These are phyloP conservation scores for Phalaenopsis aphrodite DNA, from an alignment of 106 monocot genomes.

Conservation along the genomic window DNA sequence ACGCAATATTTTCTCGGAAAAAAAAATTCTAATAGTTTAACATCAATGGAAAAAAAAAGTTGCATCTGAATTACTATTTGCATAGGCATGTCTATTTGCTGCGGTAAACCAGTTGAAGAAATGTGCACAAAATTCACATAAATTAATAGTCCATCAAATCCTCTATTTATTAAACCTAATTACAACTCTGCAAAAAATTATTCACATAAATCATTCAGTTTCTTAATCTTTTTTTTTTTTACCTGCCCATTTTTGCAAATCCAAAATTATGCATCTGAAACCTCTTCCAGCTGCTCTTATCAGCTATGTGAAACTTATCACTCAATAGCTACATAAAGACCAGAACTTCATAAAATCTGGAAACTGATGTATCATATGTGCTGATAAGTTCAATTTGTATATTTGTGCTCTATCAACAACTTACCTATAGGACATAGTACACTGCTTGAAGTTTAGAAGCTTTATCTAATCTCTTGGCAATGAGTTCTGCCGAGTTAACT, in stretches of 20 bases:
- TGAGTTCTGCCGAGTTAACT: slow-evolving; percentile 48
- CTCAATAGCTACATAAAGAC: too few species aligned
- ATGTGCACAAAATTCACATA: not conserved
- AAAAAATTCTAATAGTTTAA: too few species aligned
- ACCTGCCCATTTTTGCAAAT: not conserved
- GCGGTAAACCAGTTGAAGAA: not conserved
- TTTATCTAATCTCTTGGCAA: slow-evolving; percentile 23
- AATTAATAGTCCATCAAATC: not conserved
- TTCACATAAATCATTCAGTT: not conserved
- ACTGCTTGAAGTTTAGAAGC: not conserved
- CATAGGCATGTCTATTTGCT: not conserved
- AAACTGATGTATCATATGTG: not conserved
- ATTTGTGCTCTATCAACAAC: too few species aligned
- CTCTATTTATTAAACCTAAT: not conserved
- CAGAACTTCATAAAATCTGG: not conserved
- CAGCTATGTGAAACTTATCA: not conserved
- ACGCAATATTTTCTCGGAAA: too few species aligned
- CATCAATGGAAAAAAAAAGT: not conserved
- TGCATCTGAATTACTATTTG: not conserved
- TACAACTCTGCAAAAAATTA: not conserved
- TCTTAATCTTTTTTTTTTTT: not conserved
- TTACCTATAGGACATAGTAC: not conserved
- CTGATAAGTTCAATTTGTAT: not conserved
- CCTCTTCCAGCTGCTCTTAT: not conserved
- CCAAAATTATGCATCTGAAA: not conserved